Evolutionary conservation across 2,329 filamentous ascomycete species (phyloP).

Genomic region (Ceratocystis albifundus): DNA sequence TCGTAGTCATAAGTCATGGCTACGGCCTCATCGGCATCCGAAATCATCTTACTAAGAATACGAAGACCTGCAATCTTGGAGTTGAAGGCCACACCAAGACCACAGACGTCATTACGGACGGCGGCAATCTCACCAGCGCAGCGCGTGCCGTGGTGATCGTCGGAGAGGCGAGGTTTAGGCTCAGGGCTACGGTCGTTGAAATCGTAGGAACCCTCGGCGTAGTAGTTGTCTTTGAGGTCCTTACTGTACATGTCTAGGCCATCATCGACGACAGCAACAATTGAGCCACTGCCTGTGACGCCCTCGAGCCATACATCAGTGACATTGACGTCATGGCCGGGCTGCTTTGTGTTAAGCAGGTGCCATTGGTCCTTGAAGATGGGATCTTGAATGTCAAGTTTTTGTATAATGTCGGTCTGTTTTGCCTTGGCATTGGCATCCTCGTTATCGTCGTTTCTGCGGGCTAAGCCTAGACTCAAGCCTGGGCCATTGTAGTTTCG

Average conservation of each 20-base stretch:
- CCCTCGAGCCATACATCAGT: constrained; percentile 84
- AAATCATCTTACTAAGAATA: constrained; percentile 82
- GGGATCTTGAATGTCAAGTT: constrained; percentile 71
- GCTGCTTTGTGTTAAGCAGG: constrained; percentile 67
- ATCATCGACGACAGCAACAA: constrained; percentile 90
- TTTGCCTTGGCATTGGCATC: constrained; percentile 39
- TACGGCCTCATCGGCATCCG: constrained; percentile 80
- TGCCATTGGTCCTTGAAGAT: constrained; percentile 96
- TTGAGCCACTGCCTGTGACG: constrained; percentile 78
- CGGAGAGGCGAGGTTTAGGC: constrained; percentile 67
- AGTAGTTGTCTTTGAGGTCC: constrained; percentile 89
- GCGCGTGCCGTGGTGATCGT: constrained; percentile 84
- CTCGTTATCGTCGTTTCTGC: not conserved
- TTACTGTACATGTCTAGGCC: constrained; percentile 91
- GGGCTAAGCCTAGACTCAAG: too few species aligned
- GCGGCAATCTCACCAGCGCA: constrained; percentile 92
- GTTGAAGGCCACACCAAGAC: constrained; percentile 90
- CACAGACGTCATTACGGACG: constrained; percentile 83
- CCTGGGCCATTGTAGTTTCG: not conserved
- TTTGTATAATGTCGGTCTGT: constrained; percentile 49
- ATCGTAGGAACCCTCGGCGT: constrained; percentile 82
- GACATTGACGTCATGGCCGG: constrained; percentile 92
- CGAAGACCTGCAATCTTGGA: constrained; percentile 82
- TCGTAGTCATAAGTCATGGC: constrained; percentile 89
- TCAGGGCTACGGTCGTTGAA: constrained; percentile 78